These are phyloP conservation scores for Lactarius akahatsu DNA, from an alignment of 768 basidiomycete species.

Conservation along the genomic window DNA sequence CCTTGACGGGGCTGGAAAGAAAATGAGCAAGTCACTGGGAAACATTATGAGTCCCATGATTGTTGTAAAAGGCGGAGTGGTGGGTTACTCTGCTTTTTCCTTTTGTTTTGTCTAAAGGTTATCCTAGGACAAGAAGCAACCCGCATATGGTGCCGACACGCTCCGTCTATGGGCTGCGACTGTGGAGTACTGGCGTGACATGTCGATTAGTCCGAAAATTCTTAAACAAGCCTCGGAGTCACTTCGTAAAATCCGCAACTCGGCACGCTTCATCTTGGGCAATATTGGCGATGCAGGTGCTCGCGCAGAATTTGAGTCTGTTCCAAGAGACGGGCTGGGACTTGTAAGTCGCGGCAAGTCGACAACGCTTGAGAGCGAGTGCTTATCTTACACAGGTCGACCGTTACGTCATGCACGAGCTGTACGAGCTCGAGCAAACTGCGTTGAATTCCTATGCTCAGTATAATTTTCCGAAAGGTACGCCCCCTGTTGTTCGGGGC, in stretches of 20 bases:
- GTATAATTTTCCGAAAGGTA: constrained; percentile 85
- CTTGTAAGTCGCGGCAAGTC: constrained; percentile 49
- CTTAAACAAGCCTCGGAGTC: constrained; percentile 74
- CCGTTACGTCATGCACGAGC: constrained; percentile 81
- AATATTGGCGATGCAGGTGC: constrained; percentile 53
- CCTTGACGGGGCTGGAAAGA: constrained; percentile 82
- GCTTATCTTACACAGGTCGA: constrained; percentile 57
- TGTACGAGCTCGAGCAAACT: constrained; percentile 66
- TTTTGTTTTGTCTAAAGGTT: background rate
- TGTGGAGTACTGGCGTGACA: constrained; percentile 86
- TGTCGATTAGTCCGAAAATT: constrained; percentile 76
- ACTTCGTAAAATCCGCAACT: constrained; percentile 81
- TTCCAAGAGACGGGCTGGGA: constrained; percentile 51
- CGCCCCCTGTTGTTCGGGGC: constrained; percentile 11
- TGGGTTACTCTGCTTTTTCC: constrained; percentile 38
- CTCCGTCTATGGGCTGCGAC: constrained; percentile 91
- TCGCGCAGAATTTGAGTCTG: constrained; percentile 35
- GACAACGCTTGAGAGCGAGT: constrained; percentile 12
- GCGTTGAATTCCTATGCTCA: constrained; percentile 67
- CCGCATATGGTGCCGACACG: constrained; percentile 82
- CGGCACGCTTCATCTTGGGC: constrained; percentile 82
- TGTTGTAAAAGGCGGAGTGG: constrained; percentile 75
- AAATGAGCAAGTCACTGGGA: constrained; percentile 97
- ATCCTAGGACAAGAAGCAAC: constrained; percentile 61
- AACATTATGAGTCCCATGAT: constrained; percentile 86